A percentile compares a stretch with the other conserved stretches of the same genome.
Conservation (phyloP, 2,329 filamentous ascomycete species). For the Diaporthe destruens region DNA sequence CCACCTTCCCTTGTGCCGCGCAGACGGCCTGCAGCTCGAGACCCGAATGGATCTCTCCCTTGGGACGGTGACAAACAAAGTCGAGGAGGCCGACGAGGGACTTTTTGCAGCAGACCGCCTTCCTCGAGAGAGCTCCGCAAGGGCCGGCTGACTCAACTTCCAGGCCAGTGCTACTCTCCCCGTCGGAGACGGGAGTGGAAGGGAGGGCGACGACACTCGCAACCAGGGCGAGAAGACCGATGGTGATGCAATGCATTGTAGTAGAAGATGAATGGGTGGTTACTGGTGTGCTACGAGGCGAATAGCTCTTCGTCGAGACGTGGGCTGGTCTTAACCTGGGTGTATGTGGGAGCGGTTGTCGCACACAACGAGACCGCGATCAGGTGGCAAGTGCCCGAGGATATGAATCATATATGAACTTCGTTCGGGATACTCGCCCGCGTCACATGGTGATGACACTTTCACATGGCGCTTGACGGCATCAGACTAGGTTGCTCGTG, state of each 20-base stretch:
- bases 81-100: background rate
- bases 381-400: too few species aligned
- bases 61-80: background rate
- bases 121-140: background rate
- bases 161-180: too few species aligned
- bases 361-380: too few species aligned
- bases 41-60: background rate
- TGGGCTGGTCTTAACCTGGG: background rate
- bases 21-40: background rate
- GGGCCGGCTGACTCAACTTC: background rate
- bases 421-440: too few species aligned
- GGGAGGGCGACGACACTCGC: constrained; percentile 2
- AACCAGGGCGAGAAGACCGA: background rate
- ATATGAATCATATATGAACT: too few species aligned
- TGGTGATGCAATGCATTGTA: constrained; percentile 4
- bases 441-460: too few species aligned
- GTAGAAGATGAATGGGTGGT: background rate
- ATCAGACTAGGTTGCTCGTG: too few species aligned
- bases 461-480: too few species aligned
- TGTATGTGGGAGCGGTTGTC: background rate
- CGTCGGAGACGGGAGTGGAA: background rate
- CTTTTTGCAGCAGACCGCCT: background rate
- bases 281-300: background rate
- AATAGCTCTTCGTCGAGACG: background rate
- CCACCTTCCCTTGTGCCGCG: background rate